Conservation (phyloP, 1,284 basidiomycete genomes). For the Ceraceosorus guamensis region DNA sequence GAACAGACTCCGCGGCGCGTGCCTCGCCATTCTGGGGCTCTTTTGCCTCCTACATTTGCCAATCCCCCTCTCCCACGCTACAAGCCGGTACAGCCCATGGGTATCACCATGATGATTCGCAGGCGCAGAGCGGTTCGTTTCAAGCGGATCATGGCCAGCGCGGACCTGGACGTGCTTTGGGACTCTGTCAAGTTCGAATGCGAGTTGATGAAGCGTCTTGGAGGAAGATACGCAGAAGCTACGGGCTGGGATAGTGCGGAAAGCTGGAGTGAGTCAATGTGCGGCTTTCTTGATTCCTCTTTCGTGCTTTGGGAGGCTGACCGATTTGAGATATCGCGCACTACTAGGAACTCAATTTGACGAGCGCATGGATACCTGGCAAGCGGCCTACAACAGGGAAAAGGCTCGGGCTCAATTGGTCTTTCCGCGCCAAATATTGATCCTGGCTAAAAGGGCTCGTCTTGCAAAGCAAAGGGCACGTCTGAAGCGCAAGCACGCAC, state of each 20-base stretch:
- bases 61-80: constrained; percentile 41
- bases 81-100: constrained; percentile 39
- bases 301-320: constrained; percentile 2
- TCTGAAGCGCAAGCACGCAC: constrained; percentile 2
- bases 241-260: too few species aligned
- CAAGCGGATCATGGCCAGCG: constrained; percentile 15
- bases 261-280: too few species aligned
- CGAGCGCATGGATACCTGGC: neutral
- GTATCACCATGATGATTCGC: constrained; percentile 43
- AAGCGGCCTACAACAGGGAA: constrained; percentile 8
- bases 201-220: too few species aligned
- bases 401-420: neutral
- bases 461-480: constrained; percentile 6
- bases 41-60: constrained; percentile 34
- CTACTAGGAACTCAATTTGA: neutral
- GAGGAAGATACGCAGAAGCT: too few species aligned
- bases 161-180: constrained; percentile 25
- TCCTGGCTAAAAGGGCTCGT: neutral
- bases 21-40: constrained; percentile 35
- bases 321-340: neutral
- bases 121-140: constrained; percentile 23
- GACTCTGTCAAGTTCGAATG: too few species aligned
- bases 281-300: too few species aligned
- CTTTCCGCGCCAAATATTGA: neutral
- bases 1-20: constrained; percentile 19